phyloP scores from a whole-genome alignment of 768 basidiomycete genomes.

The Pisolithus tinctorius region DNA sequence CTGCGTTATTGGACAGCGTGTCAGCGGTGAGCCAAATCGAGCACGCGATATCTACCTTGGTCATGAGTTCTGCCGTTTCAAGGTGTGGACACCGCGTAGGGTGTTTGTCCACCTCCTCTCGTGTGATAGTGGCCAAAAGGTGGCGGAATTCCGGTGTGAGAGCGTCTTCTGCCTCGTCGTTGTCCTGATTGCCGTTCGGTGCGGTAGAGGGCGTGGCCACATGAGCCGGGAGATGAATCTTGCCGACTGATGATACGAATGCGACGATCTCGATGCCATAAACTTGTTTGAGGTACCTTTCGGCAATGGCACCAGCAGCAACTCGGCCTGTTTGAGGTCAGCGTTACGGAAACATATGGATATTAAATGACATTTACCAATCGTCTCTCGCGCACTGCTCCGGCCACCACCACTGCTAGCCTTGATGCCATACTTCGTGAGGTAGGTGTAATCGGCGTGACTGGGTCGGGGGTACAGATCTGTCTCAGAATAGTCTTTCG shows the following conservation, averaged over 20 bases:
- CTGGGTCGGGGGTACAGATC: slow-evolving; percentile 96
- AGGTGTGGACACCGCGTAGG: slow-evolving; percentile 85
- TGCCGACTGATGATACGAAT: slow-evolving; percentile 95
- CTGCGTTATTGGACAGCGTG: slow-evolving; percentile 35
- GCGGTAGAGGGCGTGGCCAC: slow-evolving; percentile 35
- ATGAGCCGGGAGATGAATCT: slow-evolving; percentile 68
- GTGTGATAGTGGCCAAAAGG: slow-evolving; percentile 71
- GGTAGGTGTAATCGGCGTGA: slow-evolving; percentile 97
- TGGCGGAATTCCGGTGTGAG: slow-evolving; percentile 78
- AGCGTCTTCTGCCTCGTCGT: slow-evolving; percentile 61
- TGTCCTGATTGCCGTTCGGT: slow-evolving; percentile 46
- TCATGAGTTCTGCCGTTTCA: slow-evolving; percentile 88
- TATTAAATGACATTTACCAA: slow-evolving; percentile 46
- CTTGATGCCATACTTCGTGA: slow-evolving; percentile 96
- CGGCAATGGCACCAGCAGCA: slow-evolving; percentile 96
- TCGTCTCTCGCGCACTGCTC: slow-evolving; percentile 93
- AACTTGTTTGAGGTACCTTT: slow-evolving; percentile 83
- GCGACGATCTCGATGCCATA: slow-evolving; percentile 94
- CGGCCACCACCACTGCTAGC: slow-evolving; percentile 95
- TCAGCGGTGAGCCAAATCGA: slow-evolving; percentile 27
- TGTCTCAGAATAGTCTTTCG: slow-evolving; percentile 97
- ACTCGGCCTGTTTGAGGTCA: slow-evolving; percentile 62
- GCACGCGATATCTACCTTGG: slow-evolving; percentile 64
- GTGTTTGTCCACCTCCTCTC: slow-evolving; percentile 85
- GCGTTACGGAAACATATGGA: slow-evolving; percentile 2